These are phyloP conservation scores for Micromonas commoda DNA, from an alignment of 139 green algal genomes.

Conservation along the genomic window DNA sequence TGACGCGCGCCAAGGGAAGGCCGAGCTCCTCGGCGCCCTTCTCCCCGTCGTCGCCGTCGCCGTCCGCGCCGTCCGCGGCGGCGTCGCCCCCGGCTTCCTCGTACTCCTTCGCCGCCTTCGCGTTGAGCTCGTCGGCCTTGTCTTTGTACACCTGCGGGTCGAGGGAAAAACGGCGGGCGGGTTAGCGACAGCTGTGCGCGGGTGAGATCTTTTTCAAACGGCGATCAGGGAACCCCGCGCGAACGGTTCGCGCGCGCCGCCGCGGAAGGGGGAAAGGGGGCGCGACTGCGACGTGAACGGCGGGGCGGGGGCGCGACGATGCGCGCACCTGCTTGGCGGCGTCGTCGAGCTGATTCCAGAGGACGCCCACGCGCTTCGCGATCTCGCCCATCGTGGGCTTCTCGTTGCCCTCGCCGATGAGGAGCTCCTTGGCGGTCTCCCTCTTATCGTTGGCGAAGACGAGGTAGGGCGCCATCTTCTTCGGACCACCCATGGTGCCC, in stretches of 20 bases:
- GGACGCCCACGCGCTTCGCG: neutral
- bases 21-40: neutral
- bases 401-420: neutral
- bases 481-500: neutral
- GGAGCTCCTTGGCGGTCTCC: neutral
- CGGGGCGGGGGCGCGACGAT: neutral
- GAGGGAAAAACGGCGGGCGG: too few relatives aligned
- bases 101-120: neutral
- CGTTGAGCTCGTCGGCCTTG: neutral
- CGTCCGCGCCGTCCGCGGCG: neutral
- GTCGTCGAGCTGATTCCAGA: constrained; percentile 2
- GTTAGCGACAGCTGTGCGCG: too few relatives aligned
- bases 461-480: constrained; percentile 13
- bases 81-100: too few relatives aligned
- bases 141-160: neutral
- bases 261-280: too few relatives aligned
- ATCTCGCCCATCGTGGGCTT: constrained; percentile 18
- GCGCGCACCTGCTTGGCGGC: neutral
- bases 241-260: too few relatives aligned
- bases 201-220: too few relatives aligned
- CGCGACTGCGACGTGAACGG: neutral
- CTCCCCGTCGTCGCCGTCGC: neutral
- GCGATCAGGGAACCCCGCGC: too few relatives aligned
- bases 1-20: constrained; percentile 5
- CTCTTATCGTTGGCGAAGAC: neutral